Conservation (phyloP, 306 rosid species). For the Vigna mungo region DNA sequence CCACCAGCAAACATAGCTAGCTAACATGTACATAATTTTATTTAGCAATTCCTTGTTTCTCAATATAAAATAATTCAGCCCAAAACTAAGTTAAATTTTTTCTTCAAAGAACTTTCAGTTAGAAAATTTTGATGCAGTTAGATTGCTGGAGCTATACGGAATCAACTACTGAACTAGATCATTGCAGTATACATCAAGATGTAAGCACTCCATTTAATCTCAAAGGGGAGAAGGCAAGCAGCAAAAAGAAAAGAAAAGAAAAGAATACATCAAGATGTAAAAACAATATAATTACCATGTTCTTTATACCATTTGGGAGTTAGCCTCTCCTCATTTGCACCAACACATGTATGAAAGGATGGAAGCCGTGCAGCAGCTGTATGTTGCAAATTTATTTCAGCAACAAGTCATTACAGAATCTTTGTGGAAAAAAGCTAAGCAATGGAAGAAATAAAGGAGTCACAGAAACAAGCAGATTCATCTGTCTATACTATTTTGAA, state of each 20-base stretch:
- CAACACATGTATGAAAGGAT: constrained; percentile 96
- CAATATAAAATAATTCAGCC: constrained; percentile 8
- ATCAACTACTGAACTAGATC: constrained; percentile 29
- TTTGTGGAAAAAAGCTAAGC: constrained; percentile 8
- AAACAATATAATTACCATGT: constrained; percentile 71
- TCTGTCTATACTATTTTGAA: constrained; percentile 17
- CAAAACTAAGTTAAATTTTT: neutral
- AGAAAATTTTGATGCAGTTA: neutral
- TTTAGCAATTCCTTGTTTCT: neutral
- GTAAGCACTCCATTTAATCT: constrained; percentile 6
- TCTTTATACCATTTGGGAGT: constrained; percentile 97
- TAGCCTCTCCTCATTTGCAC: constrained; percentile 89
- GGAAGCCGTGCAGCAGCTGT: constrained; percentile 93
- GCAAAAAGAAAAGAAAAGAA: neutral
- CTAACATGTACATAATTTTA: neutral
- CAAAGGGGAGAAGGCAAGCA: constrained; percentile 3
- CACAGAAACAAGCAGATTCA: neutral
- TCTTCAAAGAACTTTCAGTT: neutral
- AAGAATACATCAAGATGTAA: constrained; percentile 12
- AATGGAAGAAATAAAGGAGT: constrained; percentile 5
- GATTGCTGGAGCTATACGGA: constrained; percentile 28
- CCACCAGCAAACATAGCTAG: constrained; percentile 1
- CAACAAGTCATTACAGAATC: constrained; percentile 27
- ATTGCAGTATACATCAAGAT: neutral
- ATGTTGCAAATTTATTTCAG: constrained; percentile 42